A percentile compares a stretch with the other conserved stretches of the same genome.
Conservation (phyloP, 495 filamentous ascomycete species). For the Amorphotheca resinae region DNA sequence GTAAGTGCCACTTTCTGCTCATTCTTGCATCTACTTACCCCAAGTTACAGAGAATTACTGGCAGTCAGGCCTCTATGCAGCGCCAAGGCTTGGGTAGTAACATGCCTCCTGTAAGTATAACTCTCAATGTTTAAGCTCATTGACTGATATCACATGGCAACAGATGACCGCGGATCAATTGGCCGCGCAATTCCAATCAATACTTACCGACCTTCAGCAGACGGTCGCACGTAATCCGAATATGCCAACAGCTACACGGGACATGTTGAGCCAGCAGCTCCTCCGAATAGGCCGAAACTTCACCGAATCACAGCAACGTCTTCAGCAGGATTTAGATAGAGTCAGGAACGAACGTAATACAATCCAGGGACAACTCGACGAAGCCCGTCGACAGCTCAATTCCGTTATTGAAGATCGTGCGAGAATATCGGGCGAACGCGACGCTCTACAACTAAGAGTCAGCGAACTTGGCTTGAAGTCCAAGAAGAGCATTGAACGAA, state of each 20-base stretch:
- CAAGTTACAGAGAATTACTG: no score
- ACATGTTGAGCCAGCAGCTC: conserved; percentile 2
- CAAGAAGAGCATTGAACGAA: conserved; percentile 2
- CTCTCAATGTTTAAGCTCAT: background rate
- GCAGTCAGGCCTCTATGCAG: no score
- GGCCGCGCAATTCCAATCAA: background rate
- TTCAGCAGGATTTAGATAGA: conserved; percentile 5
- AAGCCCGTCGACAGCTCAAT: background rate
- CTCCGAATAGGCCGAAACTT: conserved; percentile 8
- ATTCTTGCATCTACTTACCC: no score
- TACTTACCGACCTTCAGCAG: background rate
- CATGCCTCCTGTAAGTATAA: background rate
- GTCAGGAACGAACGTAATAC: conserved; percentile 1
- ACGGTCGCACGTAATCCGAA: background rate
- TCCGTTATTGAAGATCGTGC: background rate
- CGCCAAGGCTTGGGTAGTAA: background rate
- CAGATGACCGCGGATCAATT: conserved; percentile 19
- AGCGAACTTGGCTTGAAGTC: conserved; percentile 3
- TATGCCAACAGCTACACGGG: conserved; percentile 1
- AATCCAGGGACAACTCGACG: background rate
- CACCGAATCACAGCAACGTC: conserved; percentile 2
- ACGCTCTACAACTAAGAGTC: conserved; percentile 1
- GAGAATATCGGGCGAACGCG: conserved; percentile 4
- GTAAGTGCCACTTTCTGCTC: no score
- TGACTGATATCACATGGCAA: conserved; percentile 23